Conservation (phyloP, 768 basidiomycete genomes). For the Thelephora ganbajun region DNA sequence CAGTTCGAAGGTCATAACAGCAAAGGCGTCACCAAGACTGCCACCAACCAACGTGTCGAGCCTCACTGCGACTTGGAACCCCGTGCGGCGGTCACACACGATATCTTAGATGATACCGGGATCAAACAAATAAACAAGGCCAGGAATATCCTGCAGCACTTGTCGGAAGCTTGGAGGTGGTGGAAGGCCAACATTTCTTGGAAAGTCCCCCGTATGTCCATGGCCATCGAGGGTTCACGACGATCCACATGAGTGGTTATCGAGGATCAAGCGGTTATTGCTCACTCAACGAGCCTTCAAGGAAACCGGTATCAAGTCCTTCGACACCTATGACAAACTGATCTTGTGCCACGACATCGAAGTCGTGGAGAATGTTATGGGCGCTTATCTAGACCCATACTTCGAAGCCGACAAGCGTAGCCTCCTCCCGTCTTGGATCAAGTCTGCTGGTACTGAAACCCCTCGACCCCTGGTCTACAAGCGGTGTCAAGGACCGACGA, state of each 20-base stretch:
- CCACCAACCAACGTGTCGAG: conserved; percentile 98
- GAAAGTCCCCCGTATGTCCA: conserved; percentile 99
- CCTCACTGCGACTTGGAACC: conserved; percentile 97
- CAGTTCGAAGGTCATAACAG: too few species aligned
- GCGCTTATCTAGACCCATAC: conserved; percentile 98
- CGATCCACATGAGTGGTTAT: conserved; percentile 97
- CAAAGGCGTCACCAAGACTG: conserved; percentile 94
- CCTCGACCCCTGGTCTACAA: conserved; percentile 96
- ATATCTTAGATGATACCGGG: conserved; percentile 99
- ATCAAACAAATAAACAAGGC: conserved; percentile 97
- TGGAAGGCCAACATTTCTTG: conserved; percentile 97
- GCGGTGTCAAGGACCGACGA: conserved; percentile 99
- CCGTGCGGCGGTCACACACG: conserved; percentile 99
- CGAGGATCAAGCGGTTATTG: conserved; percentile 93
- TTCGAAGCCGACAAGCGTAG: conserved; percentile 98
- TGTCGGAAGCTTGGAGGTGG: conserved; percentile 98
- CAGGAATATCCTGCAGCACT: conserved; percentile 97
- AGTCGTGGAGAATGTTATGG: conserved; percentile 99
- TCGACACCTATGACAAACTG: conserved; percentile 95
- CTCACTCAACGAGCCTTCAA: too few species aligned
- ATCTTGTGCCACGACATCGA: conserved; percentile 99
- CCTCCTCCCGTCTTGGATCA: conserved; percentile 98
- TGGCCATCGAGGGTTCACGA: conserved; percentile 97
- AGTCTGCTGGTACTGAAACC: conserved; percentile 92
- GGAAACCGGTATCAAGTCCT: too few species aligned